Base-by-base conservation (phyloP, 495 filamentous ascomycete genomes). In the Glonium stellatum region DNA sequence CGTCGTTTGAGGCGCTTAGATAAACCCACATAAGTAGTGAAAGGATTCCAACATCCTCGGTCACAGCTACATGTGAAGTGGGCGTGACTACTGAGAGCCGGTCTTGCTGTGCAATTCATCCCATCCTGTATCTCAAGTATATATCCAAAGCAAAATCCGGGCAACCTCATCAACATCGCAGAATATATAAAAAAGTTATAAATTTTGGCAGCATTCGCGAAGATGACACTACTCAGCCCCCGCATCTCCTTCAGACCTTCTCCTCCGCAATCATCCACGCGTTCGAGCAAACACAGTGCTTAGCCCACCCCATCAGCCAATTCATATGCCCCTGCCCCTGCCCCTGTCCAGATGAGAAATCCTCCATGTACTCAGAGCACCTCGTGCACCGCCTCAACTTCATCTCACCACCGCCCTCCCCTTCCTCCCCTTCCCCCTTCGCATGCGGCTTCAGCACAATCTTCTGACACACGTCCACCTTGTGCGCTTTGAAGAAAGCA, bases 331-430 rank as follows among this genome's bases (percentile, higher is more conserved):
- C 57, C 35, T 10, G 34, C 22, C 52, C 23, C 57, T 65, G 61
- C 50, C 52, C 23, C 57, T 65, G 61, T 42, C 55, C 62, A 34
- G 50, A 54, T 54, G 59, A 58, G 1, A 82, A 59, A 69, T 88
- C 85, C 70, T 85, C 85, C 81, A 84, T 86, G 18, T 84, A 76
- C 22, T 77, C 76, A 1, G 76, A 78, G 67, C 86, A 89, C 53
- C 84, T 71, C 18, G 79, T 77, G 63, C 86, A 89, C 39, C 75
- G 69, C 55, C 83, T 76, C 76, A 62, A 57, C 64, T 52, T 60
- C 23, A 41, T 41, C 52, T 55, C 47, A 22, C 42, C 50, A 13
- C 44, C 53, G 23, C 25, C 44, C n/a, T 10, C 25, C 37, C n/a
- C 46, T 0, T 25, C 34, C 21, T 44, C 22, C 47, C 22, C 31